Evolutionary conservation across 371 early-diverging fungal genomes (phyloP).

Genomic region (Apophysomyces sp.): DNA sequence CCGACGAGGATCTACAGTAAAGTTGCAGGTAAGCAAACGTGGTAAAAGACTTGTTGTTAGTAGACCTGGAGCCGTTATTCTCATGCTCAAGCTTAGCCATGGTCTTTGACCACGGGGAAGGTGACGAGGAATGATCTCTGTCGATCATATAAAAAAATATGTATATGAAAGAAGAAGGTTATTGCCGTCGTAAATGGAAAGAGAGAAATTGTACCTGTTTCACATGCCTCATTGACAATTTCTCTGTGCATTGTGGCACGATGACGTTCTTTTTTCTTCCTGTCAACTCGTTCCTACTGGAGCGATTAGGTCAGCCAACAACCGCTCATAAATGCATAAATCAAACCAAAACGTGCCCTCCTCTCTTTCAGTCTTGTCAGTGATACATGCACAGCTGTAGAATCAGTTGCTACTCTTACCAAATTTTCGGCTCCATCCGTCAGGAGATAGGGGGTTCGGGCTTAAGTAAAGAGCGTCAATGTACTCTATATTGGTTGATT

Average conservation of each 20-base stretch:
- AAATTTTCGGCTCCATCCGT: no score
- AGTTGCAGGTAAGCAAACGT: not conserved
- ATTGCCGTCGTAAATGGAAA: not conserved
- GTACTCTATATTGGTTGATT: no score
- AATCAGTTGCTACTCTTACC: no score
- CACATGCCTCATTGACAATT: slow-evolving; percentile 2
- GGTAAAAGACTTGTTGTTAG: not conserved
- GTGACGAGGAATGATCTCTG: not conserved
- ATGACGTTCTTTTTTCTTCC: slow-evolving; percentile 3
- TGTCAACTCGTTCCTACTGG: not conserved
- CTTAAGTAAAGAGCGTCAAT: no score
- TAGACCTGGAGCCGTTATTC: not conserved
- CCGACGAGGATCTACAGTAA: not conserved
- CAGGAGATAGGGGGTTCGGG: no score
- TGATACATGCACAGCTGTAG: not conserved
- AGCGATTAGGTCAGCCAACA: not conserved
- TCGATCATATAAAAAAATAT: not conserved
- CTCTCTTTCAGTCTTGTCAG: not conserved
- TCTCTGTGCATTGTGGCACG: not conserved
- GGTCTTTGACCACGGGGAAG: not conserved
- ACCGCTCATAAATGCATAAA: not conserved
- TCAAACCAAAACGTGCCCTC: not conserved
- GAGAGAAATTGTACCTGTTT: not conserved
- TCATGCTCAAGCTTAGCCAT: not conserved
- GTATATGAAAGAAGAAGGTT: not conserved